phyloP scores from a whole-genome alignment of 108 stramenopile species.

The Nannochloropsis granulata region DNA sequence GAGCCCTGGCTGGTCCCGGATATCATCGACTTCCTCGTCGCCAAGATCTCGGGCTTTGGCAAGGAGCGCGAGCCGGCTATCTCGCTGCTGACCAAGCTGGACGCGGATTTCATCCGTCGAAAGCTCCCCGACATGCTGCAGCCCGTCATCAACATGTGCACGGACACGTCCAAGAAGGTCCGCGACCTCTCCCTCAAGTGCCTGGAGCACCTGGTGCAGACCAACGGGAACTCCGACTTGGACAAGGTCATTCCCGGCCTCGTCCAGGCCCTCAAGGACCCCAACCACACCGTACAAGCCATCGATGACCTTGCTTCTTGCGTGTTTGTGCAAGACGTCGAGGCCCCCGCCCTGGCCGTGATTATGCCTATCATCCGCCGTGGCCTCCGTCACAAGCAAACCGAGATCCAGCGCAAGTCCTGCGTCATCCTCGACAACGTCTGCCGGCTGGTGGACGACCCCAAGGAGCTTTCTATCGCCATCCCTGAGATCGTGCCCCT shows the following conservation, averaged over 20 bases:
- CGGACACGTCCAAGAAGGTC: not conserved
- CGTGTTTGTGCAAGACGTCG: conserved; percentile 41
- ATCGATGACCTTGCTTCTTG: not conserved
- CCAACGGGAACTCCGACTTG: not conserved
- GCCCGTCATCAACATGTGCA: not conserved
- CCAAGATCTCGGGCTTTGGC: not conserved
- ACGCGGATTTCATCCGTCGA: not conserved
- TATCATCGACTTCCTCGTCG: not conserved
- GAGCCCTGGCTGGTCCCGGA: not conserved
- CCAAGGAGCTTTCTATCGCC: conserved; percentile 82
- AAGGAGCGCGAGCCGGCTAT: not conserved
- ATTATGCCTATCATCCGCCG: conserved; percentile 82
- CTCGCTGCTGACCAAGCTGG: not conserved
- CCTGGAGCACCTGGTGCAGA: not conserved
- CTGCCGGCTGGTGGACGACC: conserved; percentile 78
- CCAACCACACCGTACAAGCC: not conserved
- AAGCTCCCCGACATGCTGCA: not conserved
- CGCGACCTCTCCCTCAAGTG: not conserved
- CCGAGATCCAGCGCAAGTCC: conserved; percentile 71
- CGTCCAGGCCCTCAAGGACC: not conserved
- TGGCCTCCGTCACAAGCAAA: conserved; percentile 71
- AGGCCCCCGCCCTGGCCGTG: conserved; percentile 80
- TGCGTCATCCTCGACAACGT: conserved; percentile 93
- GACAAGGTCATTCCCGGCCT: not conserved
- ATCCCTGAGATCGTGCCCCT: conserved; percentile 80